Conservation (phyloP, 352 stramenopile genomes). For the Elongisporangium anandrum region DNA sequence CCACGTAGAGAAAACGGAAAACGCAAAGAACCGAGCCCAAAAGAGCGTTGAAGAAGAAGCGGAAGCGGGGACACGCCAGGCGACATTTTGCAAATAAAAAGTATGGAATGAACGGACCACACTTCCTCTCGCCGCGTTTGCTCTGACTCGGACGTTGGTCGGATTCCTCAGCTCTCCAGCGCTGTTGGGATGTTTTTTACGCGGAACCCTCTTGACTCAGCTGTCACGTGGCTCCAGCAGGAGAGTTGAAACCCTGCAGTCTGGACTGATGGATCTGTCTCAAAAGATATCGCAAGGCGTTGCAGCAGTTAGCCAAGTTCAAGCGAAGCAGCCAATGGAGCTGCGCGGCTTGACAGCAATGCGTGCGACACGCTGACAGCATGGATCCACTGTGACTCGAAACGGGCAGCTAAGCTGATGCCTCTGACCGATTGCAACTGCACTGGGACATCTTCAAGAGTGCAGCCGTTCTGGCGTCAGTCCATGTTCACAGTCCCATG, state of each 20-base stretch:
- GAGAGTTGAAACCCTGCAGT: background rate
- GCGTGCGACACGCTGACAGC: background rate
- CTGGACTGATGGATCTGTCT: background rate
- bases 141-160: background rate
- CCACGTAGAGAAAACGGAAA: background rate
- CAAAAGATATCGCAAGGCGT: background rate
- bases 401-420: background rate
- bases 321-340: background rate
- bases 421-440: background rate
- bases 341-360: background rate
- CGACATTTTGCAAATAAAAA: background rate
- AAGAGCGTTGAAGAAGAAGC: background rate
- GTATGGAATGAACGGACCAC: background rate
- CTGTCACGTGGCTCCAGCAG: background rate
- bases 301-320: background rate
- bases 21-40: background rate
- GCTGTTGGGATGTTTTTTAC: background rate
- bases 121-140: background rate
- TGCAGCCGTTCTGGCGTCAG: background rate
- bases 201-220: background rate
- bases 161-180: background rate
- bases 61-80: background rate
- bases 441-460: background rate
- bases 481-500: background rate
- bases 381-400: slow-evolving; percentile 1